Evolutionary conservation across 495 filamentous ascomycete genomes (phyloP).

Genomic region (Xylaria sp.): DNA sequence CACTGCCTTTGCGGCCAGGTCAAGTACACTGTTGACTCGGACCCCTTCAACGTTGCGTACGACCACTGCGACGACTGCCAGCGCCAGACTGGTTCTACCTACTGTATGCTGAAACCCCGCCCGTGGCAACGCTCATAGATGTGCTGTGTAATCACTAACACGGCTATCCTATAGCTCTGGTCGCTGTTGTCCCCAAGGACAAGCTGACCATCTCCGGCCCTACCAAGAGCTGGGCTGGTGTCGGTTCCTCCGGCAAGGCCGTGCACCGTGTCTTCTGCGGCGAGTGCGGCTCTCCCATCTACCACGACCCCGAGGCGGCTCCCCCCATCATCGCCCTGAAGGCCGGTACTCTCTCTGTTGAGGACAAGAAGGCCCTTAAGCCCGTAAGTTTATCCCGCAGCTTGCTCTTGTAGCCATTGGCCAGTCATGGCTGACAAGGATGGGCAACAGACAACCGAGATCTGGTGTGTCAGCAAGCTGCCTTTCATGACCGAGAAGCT

Average conservation of each 20-base stretch:
- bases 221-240: constrained; percentile 65
- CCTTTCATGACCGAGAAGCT: constrained; percentile 72
- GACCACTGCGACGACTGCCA: constrained; percentile 79
- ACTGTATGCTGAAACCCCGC: constrained; percentile 57
- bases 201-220: constrained; percentile 66
- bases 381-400: constrained; percentile 52
- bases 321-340: constrained; percentile 73
- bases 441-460: constrained; percentile 63
- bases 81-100: constrained; percentile 71
- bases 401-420: too few species aligned
- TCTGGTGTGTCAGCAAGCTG: constrained; percentile 72
- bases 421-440: constrained; percentile 7
- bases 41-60: constrained; percentile 65
- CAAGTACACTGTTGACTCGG: constrained; percentile 66
- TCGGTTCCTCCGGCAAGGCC: constrained; percentile 60
- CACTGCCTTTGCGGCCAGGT: constrained; percentile 76
- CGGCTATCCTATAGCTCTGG: constrained; percentile 58
- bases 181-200: constrained; percentile 69
- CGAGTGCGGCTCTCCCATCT: constrained; percentile 73
- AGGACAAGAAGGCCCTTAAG: constrained; percentile 72
- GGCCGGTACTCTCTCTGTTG: constrained; percentile 66
- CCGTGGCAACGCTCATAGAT: background rate
- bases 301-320: constrained; percentile 71
- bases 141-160: constrained; percentile 4
- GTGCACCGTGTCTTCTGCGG: constrained; percentile 73